Base-by-base conservation (phyloP, 345 rosid species). In the Psidium guajava region DNA sequence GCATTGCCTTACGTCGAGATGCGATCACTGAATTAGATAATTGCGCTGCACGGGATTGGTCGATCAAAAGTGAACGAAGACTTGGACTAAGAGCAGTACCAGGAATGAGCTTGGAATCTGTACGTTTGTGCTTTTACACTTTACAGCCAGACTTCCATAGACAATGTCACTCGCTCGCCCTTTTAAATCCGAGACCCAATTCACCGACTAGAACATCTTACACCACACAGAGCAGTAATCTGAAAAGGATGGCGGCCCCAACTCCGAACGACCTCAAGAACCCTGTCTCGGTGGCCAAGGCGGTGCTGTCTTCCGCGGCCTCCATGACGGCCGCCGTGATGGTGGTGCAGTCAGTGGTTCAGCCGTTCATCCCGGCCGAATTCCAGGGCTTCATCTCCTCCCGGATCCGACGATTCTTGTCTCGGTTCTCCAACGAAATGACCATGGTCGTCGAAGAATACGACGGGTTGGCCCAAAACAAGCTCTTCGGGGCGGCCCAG, bases 261-360 rank as follows among this genome's bases (percentile, higher is more conserved):
- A 14, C 73, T 1, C 74, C 2, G 11, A 1, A 47, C 77, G 77
- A 69, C 77, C 9, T 69, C 77, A 36, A 69, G 77, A 69, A 69
- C 18, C 21, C 54, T 6, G 14, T 36, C 13, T 89, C 90, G 51
- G 86, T 90, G 28, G 94, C 89, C 56, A 90, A 89, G 87, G 88
- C 88, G 15, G 87, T 92, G n/a, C 69, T 93, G 40, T 90, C 96
- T 56, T 86, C 95, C 0, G 94, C 91, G 0, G 93, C 95, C 59
- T 94, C 96, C 3, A 90, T 90, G 50, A 94, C 95, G 8, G 94
- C 91, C 55, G 87, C 95, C 25, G 88, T 83, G 18, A 85, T 94
- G 94, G 85, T 94, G 18, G 89, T 89, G 82, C 92, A 91, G 16
- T 90, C 96, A 1, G 54, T 92, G 14, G 89, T 88, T 84, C 56